Percentiles rank a stretch among this genome's conserved stretches.
Evolutionary conservation across 2,329 filamentous ascomycete species (phyloP).

Genomic region (Microcyclospora tardicrescens): DNA sequence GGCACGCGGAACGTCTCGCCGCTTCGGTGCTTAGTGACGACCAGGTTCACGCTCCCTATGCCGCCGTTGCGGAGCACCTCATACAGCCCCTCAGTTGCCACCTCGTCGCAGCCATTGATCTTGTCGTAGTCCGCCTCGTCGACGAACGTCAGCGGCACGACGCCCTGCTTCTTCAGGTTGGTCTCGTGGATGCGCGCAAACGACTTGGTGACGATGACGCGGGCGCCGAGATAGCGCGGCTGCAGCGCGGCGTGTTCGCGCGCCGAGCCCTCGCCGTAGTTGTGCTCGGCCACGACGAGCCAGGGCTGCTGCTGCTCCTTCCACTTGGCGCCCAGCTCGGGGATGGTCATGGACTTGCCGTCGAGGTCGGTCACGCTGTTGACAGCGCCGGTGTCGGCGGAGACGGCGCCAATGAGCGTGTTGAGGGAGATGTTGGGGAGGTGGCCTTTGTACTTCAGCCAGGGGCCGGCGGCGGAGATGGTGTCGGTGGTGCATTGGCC

Average conservation of each 20-base stretch:
- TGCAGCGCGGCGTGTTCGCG: slow-evolving; percentile 84
- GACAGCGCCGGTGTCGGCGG: slow-evolving; percentile 82
- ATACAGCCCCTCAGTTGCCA: slow-evolving; percentile 69
- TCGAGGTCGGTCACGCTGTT: slow-evolving; percentile 84
- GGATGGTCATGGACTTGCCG: slow-evolving; percentile 57
- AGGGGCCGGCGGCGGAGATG: slow-evolving; percentile 90
- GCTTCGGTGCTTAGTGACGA: slow-evolving; percentile 38
- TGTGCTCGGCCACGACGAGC: slow-evolving; percentile 94
- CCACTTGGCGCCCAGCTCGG: slow-evolving; percentile 76
- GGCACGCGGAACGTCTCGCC: slow-evolving; percentile 52
- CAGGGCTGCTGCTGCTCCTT: slow-evolving; percentile 62
- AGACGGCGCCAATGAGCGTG: slow-evolving; percentile 89
- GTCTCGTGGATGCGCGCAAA: slow-evolving; percentile 93
- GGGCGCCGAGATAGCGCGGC: slow-evolving; percentile 76
- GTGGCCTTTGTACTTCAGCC: slow-evolving; percentile 99
- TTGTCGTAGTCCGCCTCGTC: slow-evolving; percentile 78
- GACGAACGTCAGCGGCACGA: slow-evolving; percentile 84
- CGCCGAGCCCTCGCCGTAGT: slow-evolving; percentile 86
- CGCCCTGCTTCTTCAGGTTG: slow-evolving; percentile 93
- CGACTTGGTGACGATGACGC: slow-evolving; percentile 71
- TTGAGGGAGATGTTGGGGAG: slow-evolving; percentile 96
- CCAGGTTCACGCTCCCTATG: slow-evolving; percentile 61
- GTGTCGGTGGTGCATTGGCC: slow-evolving; percentile 99
- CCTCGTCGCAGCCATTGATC: slow-evolving; percentile 70
- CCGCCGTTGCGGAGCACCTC: slow-evolving; percentile 69